phyloP scores from a whole-genome alignment of 1,284 basidiomycete species.

The Volvariella volvacea region DNA sequence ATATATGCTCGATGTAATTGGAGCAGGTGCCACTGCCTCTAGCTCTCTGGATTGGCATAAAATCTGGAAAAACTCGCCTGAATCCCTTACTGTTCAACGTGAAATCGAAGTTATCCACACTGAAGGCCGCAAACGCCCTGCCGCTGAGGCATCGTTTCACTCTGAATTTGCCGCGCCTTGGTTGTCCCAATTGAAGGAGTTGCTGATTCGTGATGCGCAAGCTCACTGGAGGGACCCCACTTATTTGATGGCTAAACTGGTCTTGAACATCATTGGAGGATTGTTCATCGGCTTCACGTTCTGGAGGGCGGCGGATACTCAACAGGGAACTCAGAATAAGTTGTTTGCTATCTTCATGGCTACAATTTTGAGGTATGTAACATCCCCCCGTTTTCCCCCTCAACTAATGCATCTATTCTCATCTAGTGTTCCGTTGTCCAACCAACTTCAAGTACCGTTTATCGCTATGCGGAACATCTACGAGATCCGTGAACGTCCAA shows the following conservation, averaged over 20 bases:
- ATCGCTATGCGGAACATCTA: constrained; percentile 53
- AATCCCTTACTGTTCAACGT: constrained; percentile 17
- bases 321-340: constrained; percentile 77
- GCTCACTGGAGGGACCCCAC: constrained; percentile 58
- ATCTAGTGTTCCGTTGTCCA: constrained; percentile 34
- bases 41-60: constrained; percentile 35
- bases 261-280: constrained; percentile 41
- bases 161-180: constrained; percentile 43
- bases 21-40: constrained; percentile 38
- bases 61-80: constrained; percentile 33
- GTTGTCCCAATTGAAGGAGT: constrained; percentile 35
- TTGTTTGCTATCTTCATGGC: constrained; percentile 59
- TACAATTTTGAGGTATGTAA: constrained; percentile 28
- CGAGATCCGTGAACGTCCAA: constrained; percentile 67
- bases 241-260: constrained; percentile 65
- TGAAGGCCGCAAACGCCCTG: constrained; percentile 28
- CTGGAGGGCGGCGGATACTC: constrained; percentile 53
- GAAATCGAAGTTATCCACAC: constrained; percentile 29
- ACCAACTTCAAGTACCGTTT: constrained; percentile 51
- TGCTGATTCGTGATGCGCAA: constrained; percentile 46
- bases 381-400: constrained; percentile 37
- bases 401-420: background rate
- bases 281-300: constrained; percentile 65
- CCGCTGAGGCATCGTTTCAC: constrained; percentile 24
- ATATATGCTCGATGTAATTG: constrained; percentile 40